Conservation (phyloP, 495 filamentous ascomycete species). For the Daldinia vernicosa region DNA sequence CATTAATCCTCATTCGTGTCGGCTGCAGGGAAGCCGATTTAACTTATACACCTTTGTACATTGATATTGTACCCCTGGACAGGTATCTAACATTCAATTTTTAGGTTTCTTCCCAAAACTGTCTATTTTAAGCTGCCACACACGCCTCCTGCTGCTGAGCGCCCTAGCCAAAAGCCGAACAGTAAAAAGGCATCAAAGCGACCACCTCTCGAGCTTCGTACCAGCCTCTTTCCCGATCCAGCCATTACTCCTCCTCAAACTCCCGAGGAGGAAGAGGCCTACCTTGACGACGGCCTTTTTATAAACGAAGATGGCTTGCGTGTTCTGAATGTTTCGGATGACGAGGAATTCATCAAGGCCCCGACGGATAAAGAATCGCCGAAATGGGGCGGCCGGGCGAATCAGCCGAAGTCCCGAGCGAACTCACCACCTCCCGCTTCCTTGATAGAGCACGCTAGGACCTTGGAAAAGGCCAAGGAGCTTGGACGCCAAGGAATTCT, state of each 20-base stretch:
- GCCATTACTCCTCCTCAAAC: constrained; percentile 66
- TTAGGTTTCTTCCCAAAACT: constrained; percentile 89
- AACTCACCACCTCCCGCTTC: constrained; percentile 74
- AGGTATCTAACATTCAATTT: constrained; percentile 10
- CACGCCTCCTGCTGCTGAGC: constrained; percentile 47
- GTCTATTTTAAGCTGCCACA: constrained; percentile 73
- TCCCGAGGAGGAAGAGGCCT: constrained; percentile 60
- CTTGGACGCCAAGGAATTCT: constrained; percentile 58
- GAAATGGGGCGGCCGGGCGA: constrained; percentile 73
- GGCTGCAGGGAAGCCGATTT: background rate
- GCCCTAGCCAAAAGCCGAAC: constrained; percentile 46
- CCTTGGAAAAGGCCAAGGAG: constrained; percentile 63
- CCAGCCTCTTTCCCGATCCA: constrained; percentile 57
- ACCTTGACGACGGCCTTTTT: constrained; percentile 67
- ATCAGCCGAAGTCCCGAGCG: constrained; percentile 78
- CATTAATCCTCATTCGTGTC: background rate
- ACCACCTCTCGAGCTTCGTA: constrained; percentile 49
- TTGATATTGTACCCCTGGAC: constrained; percentile 14
- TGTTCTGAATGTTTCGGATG: constrained; percentile 48
- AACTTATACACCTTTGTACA: background rate
- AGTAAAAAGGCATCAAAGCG: constrained; percentile 41
- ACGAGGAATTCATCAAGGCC: constrained; percentile 51
- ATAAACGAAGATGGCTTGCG: constrained; percentile 61
- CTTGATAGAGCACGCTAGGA: constrained; percentile 68
- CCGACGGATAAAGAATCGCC: constrained; percentile 72